Base-by-base conservation (phyloP, 140 eudicot species). In the Bidens hawaiensis region DNA sequence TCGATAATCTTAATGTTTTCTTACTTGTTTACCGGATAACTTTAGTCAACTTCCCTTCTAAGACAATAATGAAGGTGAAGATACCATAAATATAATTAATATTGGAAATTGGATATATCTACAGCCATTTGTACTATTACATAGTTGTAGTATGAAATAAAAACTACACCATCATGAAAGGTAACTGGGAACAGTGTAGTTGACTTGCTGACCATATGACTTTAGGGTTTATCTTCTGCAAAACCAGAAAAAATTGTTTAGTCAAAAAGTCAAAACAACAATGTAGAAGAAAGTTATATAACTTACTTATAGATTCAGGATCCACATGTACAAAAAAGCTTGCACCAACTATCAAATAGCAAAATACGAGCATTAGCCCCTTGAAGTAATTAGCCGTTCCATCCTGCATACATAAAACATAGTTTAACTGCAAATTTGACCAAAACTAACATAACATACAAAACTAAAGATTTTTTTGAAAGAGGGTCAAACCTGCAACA, bases 371-470 rank as follows among this genome's bases (percentile, higher is more conserved):
- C 90, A 88, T 85, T 73, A 88, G 66, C 46, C 96, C 96, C 72
- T 88, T 88, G 53, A 88, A 88, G 80, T 88, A 88, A 68, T 85
- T 88, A 14, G 96, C 73, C 38, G 83, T 85, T 67, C 96, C 96
- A 17, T 88, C 96, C 96, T 88, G 78, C 78, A 77, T 46, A 34
- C 47, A 58, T 36, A 22, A 25, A 42, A 8, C 6, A 15, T 4
- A 18, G 19, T 48, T 64, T 53, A 53, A 27, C 12, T 69, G 45
- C 13, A 62, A 55, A 26, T 52, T 45, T 69, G 36, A 69, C 40
- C 19, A 42, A 51, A 41, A 69, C 36, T 33, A 46, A 38, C n/a
- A 4, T 6, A 42, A 21, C 22, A 15, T 21, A 42, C 7, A 36
- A 26, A 30, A 12, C 26, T 8, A 56, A 19, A 3, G 24, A 15